Evolutionary conservation across 805 yeast genomes (phyloP).

Genomic region (Cephaloascus fragrans): DNA sequence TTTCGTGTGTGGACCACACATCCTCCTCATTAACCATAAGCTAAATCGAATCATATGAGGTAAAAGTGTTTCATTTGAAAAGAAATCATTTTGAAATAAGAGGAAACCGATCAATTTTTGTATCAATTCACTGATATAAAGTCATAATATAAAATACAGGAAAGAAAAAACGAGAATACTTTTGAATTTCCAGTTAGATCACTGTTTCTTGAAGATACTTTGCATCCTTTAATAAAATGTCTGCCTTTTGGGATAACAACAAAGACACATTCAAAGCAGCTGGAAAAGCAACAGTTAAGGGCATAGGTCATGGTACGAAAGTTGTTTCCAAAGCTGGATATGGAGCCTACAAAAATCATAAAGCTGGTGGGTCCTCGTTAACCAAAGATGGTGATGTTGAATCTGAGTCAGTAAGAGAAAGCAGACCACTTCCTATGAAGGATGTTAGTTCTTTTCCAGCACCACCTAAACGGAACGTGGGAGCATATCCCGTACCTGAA

Average conservation of each 20-base stretch:
- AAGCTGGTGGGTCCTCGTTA: slow-evolving; percentile 9
- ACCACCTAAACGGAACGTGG: slow-evolving; percentile 34
- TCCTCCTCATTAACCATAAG: too few species aligned
- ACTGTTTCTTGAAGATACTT: too few species aligned
- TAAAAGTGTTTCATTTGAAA: too few species aligned
- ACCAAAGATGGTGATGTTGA: slow-evolving; percentile 6
- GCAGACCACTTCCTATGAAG: slow-evolving; percentile 10
- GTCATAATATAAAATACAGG: too few species aligned
- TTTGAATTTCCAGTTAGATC: too few species aligned
- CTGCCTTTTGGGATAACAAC: slow-evolving; percentile 41
- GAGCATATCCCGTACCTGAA: slow-evolving; percentile 14
- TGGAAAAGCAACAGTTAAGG: slow-evolving; percentile 36
- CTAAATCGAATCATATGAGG: too few species aligned
- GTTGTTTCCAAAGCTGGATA: slow-evolving; percentile 42
- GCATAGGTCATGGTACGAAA: slow-evolving; percentile 40
- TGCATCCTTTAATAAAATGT: too few species aligned
- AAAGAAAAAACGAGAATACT: too few species aligned
- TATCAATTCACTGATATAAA: too few species aligned
- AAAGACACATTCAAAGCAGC: slow-evolving; percentile 42
- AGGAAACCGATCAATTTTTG: too few species aligned
- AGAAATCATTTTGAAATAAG: too few species aligned
- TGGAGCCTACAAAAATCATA: slow-evolving; percentile 36
- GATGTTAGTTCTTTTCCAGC: slow-evolving; percentile 27
- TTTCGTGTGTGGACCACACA: too few species aligned
- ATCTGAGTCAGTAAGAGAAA: slow-evolving; percentile 5